A percentile compares a stretch with the other conserved stretches of the same genome.
phyloP scores from a whole-genome alignment of 208 protist species.

The Trypanosoma rangeli region DNA sequence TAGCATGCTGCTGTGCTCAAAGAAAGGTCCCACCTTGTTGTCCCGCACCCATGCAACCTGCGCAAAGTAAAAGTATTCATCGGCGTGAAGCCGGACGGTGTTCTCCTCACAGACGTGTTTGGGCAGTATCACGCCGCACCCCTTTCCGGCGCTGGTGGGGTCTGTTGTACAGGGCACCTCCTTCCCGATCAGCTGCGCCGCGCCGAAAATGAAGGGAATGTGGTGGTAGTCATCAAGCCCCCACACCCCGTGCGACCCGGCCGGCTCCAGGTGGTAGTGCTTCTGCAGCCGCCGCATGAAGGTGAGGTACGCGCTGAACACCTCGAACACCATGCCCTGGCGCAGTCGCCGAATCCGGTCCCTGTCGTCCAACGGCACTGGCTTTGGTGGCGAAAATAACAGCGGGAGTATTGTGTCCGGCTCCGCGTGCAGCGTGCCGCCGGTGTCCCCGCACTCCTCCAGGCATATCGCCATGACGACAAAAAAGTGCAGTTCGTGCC shows the following conservation, averaged over 20 bases:
- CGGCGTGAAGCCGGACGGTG: conserved; percentile 34
- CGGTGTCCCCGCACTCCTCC: conserved; percentile 62
- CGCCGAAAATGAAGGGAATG: conserved; percentile 97
- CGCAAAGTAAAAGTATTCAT: conserved; percentile 69
- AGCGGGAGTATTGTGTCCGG: conserved; percentile 24
- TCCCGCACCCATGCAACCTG: conserved; percentile 81
- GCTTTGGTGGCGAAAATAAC: conserved; percentile 2
- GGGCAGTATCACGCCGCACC: conserved; percentile 81
- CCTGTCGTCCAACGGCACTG: conserved; percentile 30
- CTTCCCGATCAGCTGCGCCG: conserved; percentile 92
- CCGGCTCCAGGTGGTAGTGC: conserved; percentile 94
- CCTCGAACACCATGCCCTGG: conserved; percentile 73
- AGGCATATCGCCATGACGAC: conserved; percentile 92
- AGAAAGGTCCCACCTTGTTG: conserved; percentile 90
- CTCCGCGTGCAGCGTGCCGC: conserved; percentile 42
- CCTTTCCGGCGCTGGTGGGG: conserved; percentile 2
- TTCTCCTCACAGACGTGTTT: conserved; percentile 59
- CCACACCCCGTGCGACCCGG: conserved; percentile 98
- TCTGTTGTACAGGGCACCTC: conserved; percentile 27
- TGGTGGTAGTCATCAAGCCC: conserved; percentile 99
- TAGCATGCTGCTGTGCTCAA: conserved; percentile 93
- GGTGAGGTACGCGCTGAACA: conserved; percentile 93
- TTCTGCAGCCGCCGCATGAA: conserved; percentile 90
- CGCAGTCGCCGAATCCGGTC: conserved; percentile 46
- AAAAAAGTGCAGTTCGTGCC: conserved; percentile 98